Percentiles rank a stretch among this genome's conserved stretches.
phyloP scores from a whole-genome alignment of 495 filamentous ascomycete genomes.

The Lophiostoma macrostomum region DNA sequence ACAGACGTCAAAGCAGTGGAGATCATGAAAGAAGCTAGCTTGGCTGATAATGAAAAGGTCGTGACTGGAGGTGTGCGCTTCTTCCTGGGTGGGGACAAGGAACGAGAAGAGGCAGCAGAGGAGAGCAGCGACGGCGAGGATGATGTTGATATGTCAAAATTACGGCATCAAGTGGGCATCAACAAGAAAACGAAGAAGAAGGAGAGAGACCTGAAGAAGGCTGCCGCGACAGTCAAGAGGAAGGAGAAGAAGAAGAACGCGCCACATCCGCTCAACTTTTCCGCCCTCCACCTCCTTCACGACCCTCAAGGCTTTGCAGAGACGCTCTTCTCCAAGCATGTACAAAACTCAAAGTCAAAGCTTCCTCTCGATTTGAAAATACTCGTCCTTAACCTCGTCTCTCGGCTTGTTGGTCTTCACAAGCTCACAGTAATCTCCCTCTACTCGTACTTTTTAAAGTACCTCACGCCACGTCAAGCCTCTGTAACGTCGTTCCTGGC shows the following conservation, averaged over 20 bases:
- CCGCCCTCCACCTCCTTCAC: slow-evolving; percentile 91
- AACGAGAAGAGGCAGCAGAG: slow-evolving; percentile 86
- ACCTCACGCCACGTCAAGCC: slow-evolving; percentile 80
- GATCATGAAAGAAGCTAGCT: slow-evolving; percentile 85
- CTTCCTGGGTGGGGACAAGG: slow-evolving; percentile 93
- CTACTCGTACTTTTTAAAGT: slow-evolving; percentile 84
- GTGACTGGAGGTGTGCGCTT: slow-evolving; percentile 82
- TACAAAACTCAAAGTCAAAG: slow-evolving; percentile 81
- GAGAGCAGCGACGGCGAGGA: slow-evolving; percentile 80
- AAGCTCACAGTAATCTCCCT: slow-evolving; percentile 81
- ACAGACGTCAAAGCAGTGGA: slow-evolving; percentile 83
- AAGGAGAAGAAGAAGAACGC: slow-evolving; percentile 85
- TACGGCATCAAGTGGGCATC: slow-evolving; percentile 81
- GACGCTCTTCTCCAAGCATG: slow-evolving; percentile 80
- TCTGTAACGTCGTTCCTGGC: slow-evolving; percentile 94
- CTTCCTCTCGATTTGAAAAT: slow-evolving; percentile 90
- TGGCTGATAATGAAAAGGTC: slow-evolving; percentile 86
- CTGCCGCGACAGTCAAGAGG: slow-evolving; percentile 69
- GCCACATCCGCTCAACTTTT: slow-evolving; percentile 89
- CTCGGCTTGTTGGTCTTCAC: slow-evolving; percentile 87
- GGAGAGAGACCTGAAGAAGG: slow-evolving; percentile 71
- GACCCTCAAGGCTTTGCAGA: slow-evolving; percentile 97
- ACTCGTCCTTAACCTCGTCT: slow-evolving; percentile 80
- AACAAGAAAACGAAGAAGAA: slow-evolving; percentile 97
- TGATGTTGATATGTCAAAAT: slow-evolving; percentile 69